These are phyloP conservation scores for Nakazawaea ambrosiae DNA, from an alignment of 805 yeast genomes.

Conservation along the genomic window DNA sequence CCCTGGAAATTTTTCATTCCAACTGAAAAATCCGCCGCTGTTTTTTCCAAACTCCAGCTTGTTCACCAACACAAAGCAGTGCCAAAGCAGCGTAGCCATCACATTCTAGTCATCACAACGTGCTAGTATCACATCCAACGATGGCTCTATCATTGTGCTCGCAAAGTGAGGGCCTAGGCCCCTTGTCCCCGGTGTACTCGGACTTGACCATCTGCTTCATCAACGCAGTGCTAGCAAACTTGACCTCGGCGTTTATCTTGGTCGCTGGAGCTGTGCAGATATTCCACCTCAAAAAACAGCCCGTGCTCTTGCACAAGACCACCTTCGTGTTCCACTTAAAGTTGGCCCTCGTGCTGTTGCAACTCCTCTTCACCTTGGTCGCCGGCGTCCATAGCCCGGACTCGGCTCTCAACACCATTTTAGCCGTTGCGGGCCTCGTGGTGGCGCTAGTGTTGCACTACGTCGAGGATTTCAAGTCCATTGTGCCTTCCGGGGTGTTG, in stretches of 20 bases:
- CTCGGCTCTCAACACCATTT: constrained; percentile 18
- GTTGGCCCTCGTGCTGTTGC: constrained; percentile 30
- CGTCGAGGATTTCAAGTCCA: constrained; percentile 33
- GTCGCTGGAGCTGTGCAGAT: constrained; percentile 31
- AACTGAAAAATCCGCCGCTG: too few species aligned
- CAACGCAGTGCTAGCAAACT: constrained; percentile 34
- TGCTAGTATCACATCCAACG: too few species aligned
- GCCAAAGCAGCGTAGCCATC: too few species aligned
- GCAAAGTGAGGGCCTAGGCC: constrained; percentile 46
- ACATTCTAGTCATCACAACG: too few species aligned
- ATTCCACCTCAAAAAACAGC: constrained; percentile 23
- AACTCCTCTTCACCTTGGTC: constrained; percentile 28
- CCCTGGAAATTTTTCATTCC: too few species aligned
- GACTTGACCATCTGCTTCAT: constrained; percentile 49
- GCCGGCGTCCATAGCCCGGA: constrained; percentile 4
- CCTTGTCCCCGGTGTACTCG: constrained; percentile 26
- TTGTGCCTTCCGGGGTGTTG: constrained; percentile 30
- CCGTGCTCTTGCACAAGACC: constrained; percentile 20
- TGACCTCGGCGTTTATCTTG: constrained; percentile 29
- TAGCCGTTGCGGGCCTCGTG: constrained; percentile 32
- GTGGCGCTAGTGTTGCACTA: constrained; percentile 45
- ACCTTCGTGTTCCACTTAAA: constrained; percentile 36
- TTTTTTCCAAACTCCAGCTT: too few species aligned
- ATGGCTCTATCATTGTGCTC: too few species aligned
- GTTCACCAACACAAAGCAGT: too few species aligned